Base-by-base conservation (phyloP, 2,329 filamentous ascomycete species). In the Colletotrichum tropicicola region DNA sequence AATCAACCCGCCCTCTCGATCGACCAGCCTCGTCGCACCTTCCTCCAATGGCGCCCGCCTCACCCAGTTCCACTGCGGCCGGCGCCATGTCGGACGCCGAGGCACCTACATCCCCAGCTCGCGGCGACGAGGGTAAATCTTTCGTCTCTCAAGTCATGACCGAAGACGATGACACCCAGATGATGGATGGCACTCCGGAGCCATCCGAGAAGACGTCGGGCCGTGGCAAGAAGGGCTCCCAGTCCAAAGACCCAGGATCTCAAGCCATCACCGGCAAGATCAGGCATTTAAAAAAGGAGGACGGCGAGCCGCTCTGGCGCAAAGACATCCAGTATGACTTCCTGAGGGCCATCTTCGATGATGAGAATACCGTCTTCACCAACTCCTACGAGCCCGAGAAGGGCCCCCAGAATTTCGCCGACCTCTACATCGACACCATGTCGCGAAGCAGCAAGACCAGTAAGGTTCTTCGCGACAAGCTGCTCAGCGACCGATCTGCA, bases 361-460 rank as follows among this genome's bases (percentile, higher is more conserved):
- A 96, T 73, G 85, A 91, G 2, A 75, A 82, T 55, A 82, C 82
- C 68, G 94, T 94, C 74, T 99, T 99, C 77, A 97, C 93, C 74
- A 97, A 97, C 75, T 92, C 92, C 76, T 97, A 95, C 77, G 94
- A 97, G 71, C 77, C 83, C 3, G 78, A 81, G 6, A 90, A 91
- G 73, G 45, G 54, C 17, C 51, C n/a, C 6, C 89, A 92, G 73
- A 92, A 88, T 69, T 99, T 99, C 77, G 94, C 96, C 66, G 94
- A 98, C 77, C 88, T 99, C 66, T 99, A 99, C 80, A 95, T 99
- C 73, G 96, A 98, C 79, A 95, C 96, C 66, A 98, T 99, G 95
- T 94, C 96, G 3, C 89, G 94, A 77, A 99, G 96, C 81, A 98
- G 93, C 85, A 99, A 99, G 84, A 98, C 95, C 27, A 98, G 96